Conservation (phyloP, 2,329 filamentous ascomycete genomes). For the Fusarium sp. region DNA sequence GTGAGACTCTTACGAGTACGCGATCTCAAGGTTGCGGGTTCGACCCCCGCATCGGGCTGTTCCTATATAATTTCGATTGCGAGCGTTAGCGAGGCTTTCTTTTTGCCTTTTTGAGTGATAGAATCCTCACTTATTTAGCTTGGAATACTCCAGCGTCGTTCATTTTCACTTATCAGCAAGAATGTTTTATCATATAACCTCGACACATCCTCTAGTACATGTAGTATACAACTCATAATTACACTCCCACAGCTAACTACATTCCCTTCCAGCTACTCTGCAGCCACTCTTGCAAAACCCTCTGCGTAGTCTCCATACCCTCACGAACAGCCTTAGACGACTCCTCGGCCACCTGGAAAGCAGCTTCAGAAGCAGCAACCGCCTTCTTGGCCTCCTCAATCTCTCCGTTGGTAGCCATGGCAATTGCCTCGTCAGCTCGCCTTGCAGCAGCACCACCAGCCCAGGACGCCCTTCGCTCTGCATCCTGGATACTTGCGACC, state of each 20-base stretch:
- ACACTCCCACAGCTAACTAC: background rate
- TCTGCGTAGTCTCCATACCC: slow-evolving; percentile 29
- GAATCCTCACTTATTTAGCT: too few relatives aligned
- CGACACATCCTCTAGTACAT: too few relatives aligned
- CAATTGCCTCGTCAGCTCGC: slow-evolving; percentile 24
- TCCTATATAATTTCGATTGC: slow-evolving; percentile 53
- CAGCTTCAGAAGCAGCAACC: slow-evolving; percentile 23
- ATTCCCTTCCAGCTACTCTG: slow-evolving; percentile 31
- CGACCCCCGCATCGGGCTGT: slow-evolving; percentile 61
- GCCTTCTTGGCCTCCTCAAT: slow-evolving; percentile 16
- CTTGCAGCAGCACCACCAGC: slow-evolving; percentile 22
- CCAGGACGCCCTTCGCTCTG: slow-evolving; percentile 19
- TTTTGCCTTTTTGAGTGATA: background rate
- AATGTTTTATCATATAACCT: too few relatives aligned
- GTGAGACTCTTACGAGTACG: slow-evolving; percentile 71
- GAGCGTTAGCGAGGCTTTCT: slow-evolving; percentile 17
- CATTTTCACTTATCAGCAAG: too few relatives aligned
- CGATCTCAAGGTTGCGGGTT: slow-evolving; percentile 70
- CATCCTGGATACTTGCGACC: slow-evolving; percentile 17
- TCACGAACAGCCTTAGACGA: slow-evolving; percentile 20
- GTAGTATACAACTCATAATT: too few relatives aligned
- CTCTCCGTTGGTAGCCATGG: slow-evolving; percentile 28
- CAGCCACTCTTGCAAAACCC: slow-evolving; percentile 31
- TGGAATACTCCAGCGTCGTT: too few relatives aligned
- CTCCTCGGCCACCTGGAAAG: slow-evolving; percentile 21